Evolutionary conservation across 1,284 basidiomycete genomes (phyloP).

Genomic region (Cutaneotrichosporon mucoides): DNA sequence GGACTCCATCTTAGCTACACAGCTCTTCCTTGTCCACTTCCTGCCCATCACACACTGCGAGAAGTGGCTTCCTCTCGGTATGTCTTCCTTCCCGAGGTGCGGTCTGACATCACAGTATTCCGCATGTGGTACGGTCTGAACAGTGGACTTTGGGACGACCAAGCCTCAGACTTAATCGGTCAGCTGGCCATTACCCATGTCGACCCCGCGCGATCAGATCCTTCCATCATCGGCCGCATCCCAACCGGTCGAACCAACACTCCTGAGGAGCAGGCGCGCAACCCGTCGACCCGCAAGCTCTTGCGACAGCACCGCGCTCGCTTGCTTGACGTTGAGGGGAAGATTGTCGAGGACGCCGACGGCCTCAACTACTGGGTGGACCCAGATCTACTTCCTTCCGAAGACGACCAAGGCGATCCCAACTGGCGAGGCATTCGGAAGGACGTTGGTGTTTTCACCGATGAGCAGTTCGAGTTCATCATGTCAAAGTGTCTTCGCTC

Average conservation of each 20-base stretch:
- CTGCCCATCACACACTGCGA: slow-evolving; percentile 73
- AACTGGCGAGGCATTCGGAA: slow-evolving; percentile 74
- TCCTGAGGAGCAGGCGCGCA: slow-evolving; percentile 34
- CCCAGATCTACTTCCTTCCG: slow-evolving; percentile 47
- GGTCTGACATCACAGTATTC: slow-evolving; percentile 53
- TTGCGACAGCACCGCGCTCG: slow-evolving; percentile 30
- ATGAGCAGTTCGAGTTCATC: slow-evolving; percentile 77
- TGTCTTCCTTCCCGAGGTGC: slow-evolving; percentile 12
- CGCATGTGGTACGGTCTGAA: slow-evolving; percentile 77
- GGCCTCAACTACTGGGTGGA: slow-evolving; percentile 47
- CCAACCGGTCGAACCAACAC: slow-evolving; percentile 49
- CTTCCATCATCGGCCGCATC: slow-evolving; percentile 59
- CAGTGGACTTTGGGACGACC: slow-evolving; percentile 76
- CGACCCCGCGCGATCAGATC: slow-evolving; percentile 67
- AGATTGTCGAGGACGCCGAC: slow-evolving; percentile 56
- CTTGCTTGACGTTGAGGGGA: slow-evolving; percentile 34
- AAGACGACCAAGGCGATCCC: slow-evolving; percentile 60
- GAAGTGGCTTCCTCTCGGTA: slow-evolving; percentile 67
- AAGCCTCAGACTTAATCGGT: slow-evolving; percentile 65
- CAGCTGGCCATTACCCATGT: slow-evolving; percentile 68
- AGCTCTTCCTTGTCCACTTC: slow-evolving; percentile 77
- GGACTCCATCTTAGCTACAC: slow-evolving; percentile 69
- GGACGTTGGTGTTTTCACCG: slow-evolving; percentile 81
- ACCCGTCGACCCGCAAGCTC: slow-evolving; percentile 25
- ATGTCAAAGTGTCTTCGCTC: slow-evolving; percentile 82